These are phyloP conservation scores for Neofusicoccum kwambonambiense DNA, from an alignment of 2,329 filamentous ascomycete genomes.

Conservation along the genomic window DNA sequence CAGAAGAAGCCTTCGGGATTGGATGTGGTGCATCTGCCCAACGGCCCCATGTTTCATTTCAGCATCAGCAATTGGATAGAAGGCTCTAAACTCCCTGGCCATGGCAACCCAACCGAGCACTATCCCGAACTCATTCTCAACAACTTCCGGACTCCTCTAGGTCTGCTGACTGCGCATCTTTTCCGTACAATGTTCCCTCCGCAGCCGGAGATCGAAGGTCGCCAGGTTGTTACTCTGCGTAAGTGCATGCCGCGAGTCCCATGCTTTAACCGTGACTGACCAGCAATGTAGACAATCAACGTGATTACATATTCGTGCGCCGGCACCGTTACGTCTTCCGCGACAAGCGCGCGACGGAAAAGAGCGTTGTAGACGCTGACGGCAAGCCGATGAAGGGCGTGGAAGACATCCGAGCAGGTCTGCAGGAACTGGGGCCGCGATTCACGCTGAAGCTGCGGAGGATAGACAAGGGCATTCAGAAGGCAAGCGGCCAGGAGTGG, in stretches of 20 bases:
- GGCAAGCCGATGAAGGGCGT: conserved; percentile 82
- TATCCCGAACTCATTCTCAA: conserved; percentile 89
- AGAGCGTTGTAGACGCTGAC: conserved; percentile 76
- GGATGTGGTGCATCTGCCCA: conserved; percentile 78
- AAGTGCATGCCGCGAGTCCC: neutral
- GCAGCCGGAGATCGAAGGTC: conserved; percentile 76
- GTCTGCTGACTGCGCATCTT: conserved; percentile 78
- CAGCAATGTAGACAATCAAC: conserved; percentile 66
- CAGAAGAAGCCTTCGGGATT: conserved; percentile 79
- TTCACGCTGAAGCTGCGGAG: conserved; percentile 85
- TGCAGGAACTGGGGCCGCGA: conserved; percentile 86
- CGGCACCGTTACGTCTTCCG: conserved; percentile 91
- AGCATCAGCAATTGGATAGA: conserved; percentile 87
- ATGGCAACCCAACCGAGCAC: conserved; percentile 86
- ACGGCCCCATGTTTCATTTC: conserved; percentile 91
- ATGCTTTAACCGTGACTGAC: neutral
- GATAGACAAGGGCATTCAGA: conserved; percentile 85
- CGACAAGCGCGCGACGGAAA: conserved; percentile 83
- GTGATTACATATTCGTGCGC: conserved; percentile 92
- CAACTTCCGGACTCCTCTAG: conserved; percentile 91
- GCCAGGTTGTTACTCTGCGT: conserved; percentile 83
- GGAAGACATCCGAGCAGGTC: conserved; percentile 77
- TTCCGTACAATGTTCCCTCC: conserved; percentile 80
- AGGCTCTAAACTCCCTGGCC: conserved; percentile 81
- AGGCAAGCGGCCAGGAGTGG: conserved; percentile 79